Percentiles rank a stretch among this genome's conserved stretches.
phyloP scores from a whole-genome alignment of 2,329 filamentous ascomycete genomes.

The Pyrenophora tritici-repentis region DNA sequence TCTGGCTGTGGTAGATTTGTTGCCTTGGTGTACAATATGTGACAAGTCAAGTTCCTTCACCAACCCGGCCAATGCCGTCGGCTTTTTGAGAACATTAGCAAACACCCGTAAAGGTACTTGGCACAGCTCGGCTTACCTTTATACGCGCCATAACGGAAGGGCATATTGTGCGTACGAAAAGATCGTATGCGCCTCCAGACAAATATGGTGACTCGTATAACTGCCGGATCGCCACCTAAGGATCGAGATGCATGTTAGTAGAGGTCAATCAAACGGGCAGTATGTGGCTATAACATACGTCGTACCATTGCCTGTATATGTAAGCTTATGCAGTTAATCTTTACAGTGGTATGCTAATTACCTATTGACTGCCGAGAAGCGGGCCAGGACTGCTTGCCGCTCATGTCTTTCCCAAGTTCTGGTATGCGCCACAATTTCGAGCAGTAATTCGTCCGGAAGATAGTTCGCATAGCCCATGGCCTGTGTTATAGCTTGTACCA shows the following conservation, averaged over 20 bases:
- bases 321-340: slow-evolving; percentile 1
- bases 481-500: slow-evolving; percentile 1
- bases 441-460: slow-evolving; percentile 61
- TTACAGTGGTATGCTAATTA: slow-evolving; percentile 6
- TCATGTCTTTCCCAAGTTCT: slow-evolving; percentile 26
- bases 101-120: no score
- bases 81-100: slow-evolving; percentile 25
- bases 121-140: slow-evolving; percentile 21
- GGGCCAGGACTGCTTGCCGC: slow-evolving; percentile 55
- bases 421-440: slow-evolving; percentile 56
- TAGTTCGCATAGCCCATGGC: slow-evolving; percentile 35
- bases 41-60: slow-evolving; percentile 60
- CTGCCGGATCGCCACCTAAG: slow-evolving; percentile 47
- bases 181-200: slow-evolving; percentile 57
- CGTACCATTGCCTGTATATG: slow-evolving; percentile 59
- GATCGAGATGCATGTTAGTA: neutral
- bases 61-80: slow-evolving; percentile 55
- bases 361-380: slow-evolving; percentile 54
- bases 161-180: slow-evolving; percentile 61
- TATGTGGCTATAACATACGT: slow-evolving; percentile 33
- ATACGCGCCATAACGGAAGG: slow-evolving; percentile 57
- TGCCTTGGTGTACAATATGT: slow-evolving; percentile 63
- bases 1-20: slow-evolving; percentile 61
- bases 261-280: neutral
- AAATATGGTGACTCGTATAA: slow-evolving; percentile 61